Conservation (phyloP, 257 asterid species). For the Lavandula angustifolia region DNA sequence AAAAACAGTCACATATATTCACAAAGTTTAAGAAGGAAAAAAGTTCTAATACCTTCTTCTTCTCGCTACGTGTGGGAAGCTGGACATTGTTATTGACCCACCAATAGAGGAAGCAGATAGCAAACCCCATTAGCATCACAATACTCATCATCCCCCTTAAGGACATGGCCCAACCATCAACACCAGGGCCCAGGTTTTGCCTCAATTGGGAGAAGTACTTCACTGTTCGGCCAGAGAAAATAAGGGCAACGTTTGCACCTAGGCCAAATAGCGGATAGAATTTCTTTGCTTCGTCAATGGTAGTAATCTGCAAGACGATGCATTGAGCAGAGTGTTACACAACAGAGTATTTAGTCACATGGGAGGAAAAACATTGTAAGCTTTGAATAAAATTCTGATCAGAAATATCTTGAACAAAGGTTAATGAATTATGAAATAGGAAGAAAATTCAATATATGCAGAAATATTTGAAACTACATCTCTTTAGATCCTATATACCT, state of each 20-base stretch:
- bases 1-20: neutral
- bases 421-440: neutral
- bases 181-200: conserved; percentile 83
- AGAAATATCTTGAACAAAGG: neutral
- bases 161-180: conserved; percentile 99
- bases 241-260: conserved; percentile 92
- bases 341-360: neutral
- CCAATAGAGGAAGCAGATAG: conserved; percentile 85
- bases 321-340: neutral
- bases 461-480: neutral
- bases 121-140: conserved; percentile 77
- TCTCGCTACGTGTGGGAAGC: conserved; percentile 76
- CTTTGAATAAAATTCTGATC: neutral
- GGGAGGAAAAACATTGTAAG: neutral
- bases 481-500: neutral
- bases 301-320: conserved; percentile 68
- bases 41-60: conserved; percentile 75
- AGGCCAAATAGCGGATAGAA: conserved; percentile 98
- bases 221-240: conserved; percentile 97
- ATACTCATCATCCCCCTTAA: conserved; percentile 95
- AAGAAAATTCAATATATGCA: neutral
- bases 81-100: conserved; percentile 88
- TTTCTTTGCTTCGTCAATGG: conserved; percentile 87
- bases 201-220: conserved; percentile 94
- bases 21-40: neutral